These are phyloP conservation scores for Septoria linicola DNA, from an alignment of 2,329 filamentous ascomycete species.

Conservation along the genomic window DNA sequence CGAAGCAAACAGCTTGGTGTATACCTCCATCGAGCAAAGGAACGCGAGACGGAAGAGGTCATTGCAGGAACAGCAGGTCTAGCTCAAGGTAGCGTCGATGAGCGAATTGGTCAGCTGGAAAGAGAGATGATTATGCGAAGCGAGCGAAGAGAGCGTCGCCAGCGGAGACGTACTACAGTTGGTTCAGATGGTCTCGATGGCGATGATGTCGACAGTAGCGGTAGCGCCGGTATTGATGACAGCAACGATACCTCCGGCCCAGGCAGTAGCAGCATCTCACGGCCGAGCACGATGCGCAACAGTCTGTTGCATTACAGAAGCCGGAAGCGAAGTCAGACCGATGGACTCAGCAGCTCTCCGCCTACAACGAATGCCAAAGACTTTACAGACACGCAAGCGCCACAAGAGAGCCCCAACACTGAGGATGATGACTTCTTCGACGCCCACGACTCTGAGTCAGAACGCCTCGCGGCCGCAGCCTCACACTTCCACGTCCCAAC, in stretches of 20 bases:
- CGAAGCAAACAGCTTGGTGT: conserved; percentile 59
- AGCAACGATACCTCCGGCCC: conserved; percentile 21
- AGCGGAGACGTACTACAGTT: conserved; percentile 27
- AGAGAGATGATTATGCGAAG: conserved; percentile 52
- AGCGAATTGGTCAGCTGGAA: conserved; percentile 55
- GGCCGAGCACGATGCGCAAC: conserved; percentile 29
- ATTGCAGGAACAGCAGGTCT: conserved; percentile 40
- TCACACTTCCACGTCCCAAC: conserved; percentile 42
- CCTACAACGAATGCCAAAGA: background rate
- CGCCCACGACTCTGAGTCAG: conserved; percentile 18
- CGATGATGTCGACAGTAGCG: conserved; percentile 44
- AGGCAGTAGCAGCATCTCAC: conserved; percentile 7
- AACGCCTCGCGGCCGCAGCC: conserved; percentile 24
- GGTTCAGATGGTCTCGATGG: conserved; percentile 24
- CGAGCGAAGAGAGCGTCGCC: conserved; percentile 33
- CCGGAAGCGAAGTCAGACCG: conserved; percentile 31
- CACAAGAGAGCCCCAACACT: conserved; percentile 4
- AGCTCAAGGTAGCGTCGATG: conserved; percentile 49
- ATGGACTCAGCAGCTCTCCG: conserved; percentile 22
- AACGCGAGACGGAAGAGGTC: conserved; percentile 52
- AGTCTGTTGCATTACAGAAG: conserved; percentile 32
- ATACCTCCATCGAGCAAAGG: conserved; percentile 59
- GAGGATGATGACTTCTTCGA: conserved; percentile 30
- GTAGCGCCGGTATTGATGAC: conserved; percentile 49
- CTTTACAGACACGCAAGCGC: background rate